Evolutionary conservation across 1,139 yeast species (phyloP).

Genomic region (Saccharomyces pastorianus): DNA sequence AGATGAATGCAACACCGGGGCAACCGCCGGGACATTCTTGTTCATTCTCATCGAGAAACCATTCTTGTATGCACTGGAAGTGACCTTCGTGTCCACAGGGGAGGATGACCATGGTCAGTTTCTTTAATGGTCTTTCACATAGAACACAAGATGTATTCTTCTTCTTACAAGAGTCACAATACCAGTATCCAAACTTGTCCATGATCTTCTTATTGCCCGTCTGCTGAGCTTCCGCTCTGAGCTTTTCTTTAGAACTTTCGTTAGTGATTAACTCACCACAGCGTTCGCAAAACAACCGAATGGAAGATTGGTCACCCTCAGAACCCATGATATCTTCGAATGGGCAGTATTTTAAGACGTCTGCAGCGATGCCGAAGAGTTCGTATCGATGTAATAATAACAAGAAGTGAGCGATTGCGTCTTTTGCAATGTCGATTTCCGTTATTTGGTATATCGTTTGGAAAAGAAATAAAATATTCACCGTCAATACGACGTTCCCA

Average conservation of each 20-base stretch:
- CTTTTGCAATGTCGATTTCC: constrained; percentile 19
- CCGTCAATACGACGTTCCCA: constrained; percentile 27
- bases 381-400: constrained; percentile 29
- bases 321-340: constrained; percentile 29
- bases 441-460: constrained; percentile 26
- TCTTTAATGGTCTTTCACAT: constrained; percentile 72
- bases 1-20: constrained; percentile 1
- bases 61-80: constrained; percentile 64
- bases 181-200: constrained; percentile 62
- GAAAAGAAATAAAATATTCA: constrained; percentile 23
- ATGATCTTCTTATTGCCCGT: constrained; percentile 8
- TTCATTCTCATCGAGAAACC: constrained; percentile 65
- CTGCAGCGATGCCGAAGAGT: constrained; percentile 30
- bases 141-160: constrained; percentile 65
- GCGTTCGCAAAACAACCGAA: constrained; percentile 59
- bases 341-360: constrained; percentile 28
- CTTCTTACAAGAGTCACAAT: constrained; percentile 62
- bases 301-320: constrained; percentile 35
- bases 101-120: constrained; percentile 57
- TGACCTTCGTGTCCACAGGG: constrained; percentile 89
- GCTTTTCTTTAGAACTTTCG: constrained; percentile 45
- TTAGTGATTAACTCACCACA: constrained; percentile 61
- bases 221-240: constrained; percentile 21
- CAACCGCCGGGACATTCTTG: constrained; percentile 81
- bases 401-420: constrained; percentile 28